A percentile compares a stretch with the other conserved stretches of the same genome.
These are phyloP conservation scores for Ganoderma boninense DNA, from an alignment of 1,284 basidiomycete species.

Conservation along the genomic window DNA sequence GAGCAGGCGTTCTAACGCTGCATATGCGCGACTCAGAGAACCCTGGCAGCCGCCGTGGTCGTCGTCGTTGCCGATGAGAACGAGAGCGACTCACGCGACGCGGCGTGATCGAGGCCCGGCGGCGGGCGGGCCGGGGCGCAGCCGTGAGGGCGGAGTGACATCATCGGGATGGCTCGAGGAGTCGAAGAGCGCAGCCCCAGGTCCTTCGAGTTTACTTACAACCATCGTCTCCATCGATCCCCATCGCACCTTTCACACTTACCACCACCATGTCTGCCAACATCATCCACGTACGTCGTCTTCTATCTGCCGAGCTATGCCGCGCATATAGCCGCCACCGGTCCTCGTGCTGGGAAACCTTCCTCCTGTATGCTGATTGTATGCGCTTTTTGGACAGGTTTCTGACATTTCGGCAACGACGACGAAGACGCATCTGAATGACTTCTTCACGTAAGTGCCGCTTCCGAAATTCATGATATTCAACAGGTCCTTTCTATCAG, in stretches of 20 bases:
- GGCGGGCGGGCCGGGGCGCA: not conserved
- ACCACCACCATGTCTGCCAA: slow-evolving; percentile 36
- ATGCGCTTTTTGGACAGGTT: slow-evolving; percentile 54
- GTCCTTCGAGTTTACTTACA: not conserved
- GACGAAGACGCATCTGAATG: slow-evolving; percentile 65
- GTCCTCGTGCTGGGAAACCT: not conserved
- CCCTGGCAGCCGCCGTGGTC: not conserved
- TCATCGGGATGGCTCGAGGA: slow-evolving; percentile 1
- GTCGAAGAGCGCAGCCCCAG: not conserved
- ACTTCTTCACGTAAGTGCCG: slow-evolving; percentile 78
- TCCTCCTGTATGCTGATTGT: not conserved
- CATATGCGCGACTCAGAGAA: not conserved
- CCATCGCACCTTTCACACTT: slow-evolving; percentile 1
- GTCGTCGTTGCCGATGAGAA: slow-evolving; percentile 7
- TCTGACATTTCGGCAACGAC: slow-evolving; percentile 69
- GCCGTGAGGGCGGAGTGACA: not conserved
- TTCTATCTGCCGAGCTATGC: not conserved
- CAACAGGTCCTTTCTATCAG: not conserved
- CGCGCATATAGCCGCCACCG: not conserved
- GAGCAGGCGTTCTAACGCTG: not conserved
- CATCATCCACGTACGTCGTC: slow-evolving; percentile 36
- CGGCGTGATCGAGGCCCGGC: not conserved
- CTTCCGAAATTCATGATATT: slow-evolving; percentile 18
- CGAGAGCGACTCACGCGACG: slow-evolving; percentile 3
- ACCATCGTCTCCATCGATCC: slow-evolving; percentile 26